These are phyloP conservation scores for Rhizoclosmatium globosum DNA, from an alignment of 192 early-diverging fungal species.

Conservation along the genomic window DNA sequence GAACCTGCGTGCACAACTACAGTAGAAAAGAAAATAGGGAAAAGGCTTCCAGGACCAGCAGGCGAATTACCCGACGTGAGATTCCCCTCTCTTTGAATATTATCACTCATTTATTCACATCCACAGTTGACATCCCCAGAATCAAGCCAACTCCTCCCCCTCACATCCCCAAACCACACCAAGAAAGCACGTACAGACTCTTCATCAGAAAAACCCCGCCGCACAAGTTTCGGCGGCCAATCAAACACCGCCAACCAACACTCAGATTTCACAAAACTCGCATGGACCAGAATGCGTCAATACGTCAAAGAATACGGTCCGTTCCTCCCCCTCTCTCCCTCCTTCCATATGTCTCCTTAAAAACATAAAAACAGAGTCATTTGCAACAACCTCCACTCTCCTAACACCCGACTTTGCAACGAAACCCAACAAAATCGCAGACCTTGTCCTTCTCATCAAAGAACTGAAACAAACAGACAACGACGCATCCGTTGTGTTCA, in stretches of 20 bases:
- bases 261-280: conserved; percentile 15
- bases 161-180: not conserved
- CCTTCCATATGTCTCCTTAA: not conserved
- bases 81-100: not conserved
- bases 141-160: not conserved
- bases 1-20: not conserved
- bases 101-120: not conserved
- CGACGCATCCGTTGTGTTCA: conserved; percentile 21
- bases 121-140: not conserved
- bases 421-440: conserved; percentile 4
- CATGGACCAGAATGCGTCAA: conserved; percentile 1
- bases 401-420: not conserved
- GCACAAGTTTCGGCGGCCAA: not conserved
- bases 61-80: conserved; percentile 24
- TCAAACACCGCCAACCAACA: not conserved
- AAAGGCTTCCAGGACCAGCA: conserved; percentile 25
- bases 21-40: not conserved
- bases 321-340: not conserved
- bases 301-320: conserved; percentile 1
- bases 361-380: not conserved
- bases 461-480: conserved; percentile 9
- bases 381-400: not conserved
- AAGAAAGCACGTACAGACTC: not conserved
- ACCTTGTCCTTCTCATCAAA: conserved; percentile 8
- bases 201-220: not conserved